Evolutionary conservation across 2,329 filamentous ascomycete species (phyloP), one percentile per base, ranked within the genome.

Genomic region (Cryphonectria japonica): DNA sequence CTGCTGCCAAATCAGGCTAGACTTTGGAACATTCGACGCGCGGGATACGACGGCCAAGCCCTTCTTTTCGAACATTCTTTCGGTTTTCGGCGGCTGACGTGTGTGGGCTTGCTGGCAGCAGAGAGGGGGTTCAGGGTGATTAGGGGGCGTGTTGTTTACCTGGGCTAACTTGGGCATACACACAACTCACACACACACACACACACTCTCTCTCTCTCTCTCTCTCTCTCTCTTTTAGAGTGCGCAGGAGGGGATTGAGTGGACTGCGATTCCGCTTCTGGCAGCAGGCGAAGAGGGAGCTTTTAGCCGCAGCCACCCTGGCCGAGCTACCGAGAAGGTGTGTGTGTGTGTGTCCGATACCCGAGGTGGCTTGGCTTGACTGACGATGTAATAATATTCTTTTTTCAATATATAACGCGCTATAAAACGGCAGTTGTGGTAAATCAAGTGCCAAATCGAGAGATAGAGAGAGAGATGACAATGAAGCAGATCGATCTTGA

Each of bases 1-100:
- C 54, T 59, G 54, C 54, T 59, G 54, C 54, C 54, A 34, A 32
- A 59, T 59, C 54, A 19, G 54, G 54, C 54, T 59, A 59, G 54
- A 6, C 29, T 19, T 19, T 59, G 54, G 54, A 59, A 59, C 54
- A 19, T 32, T 59, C 26, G 54, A 59, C 14, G 54, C 54, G 26
- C 54, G 32, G 14, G 54, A 8, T 34, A 32, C 54, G 54, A 59
- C 54, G 54, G 16, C 52, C n/a, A 29, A 29, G 26, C 11, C 26
- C 1, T 46, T 46, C 43, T 19, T 22, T 46, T 46, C 19, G 19
- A 46, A 22, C 22, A 16, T 46, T 46, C 43, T 46, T 7, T 57
- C 52, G 52, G 11, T 4, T 57, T 57, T 14, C 13, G 9, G 52
- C 52, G 52, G n/a, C n/a, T 57, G 52, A 57, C 52, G 52, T 46